Evolutionary conservation across 73 alveolate species (phyloP).

Genomic region (Paramecium caudatum): DNA sequence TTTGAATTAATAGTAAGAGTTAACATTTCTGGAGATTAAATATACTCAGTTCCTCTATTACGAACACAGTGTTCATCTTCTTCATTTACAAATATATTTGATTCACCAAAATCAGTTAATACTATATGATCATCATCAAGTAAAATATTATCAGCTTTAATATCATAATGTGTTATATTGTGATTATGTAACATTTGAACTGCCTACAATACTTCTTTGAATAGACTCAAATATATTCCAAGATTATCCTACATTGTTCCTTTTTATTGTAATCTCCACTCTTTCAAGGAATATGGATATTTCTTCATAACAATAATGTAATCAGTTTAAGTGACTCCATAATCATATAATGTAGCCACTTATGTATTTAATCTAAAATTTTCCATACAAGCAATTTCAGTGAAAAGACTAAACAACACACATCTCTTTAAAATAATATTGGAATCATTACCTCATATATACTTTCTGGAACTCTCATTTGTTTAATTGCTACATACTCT

Average conservation of each 20-base stretch:
- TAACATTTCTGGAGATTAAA: slow-evolving; percentile 99
- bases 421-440: slow-evolving; percentile 82
- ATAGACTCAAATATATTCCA: slow-evolving; percentile 90
- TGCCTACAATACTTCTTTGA: slow-evolving; percentile 93
- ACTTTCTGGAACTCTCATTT: slow-evolving; percentile 92
- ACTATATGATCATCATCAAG: slow-evolving; percentile 93
- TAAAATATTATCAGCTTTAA: slow-evolving; percentile 97
- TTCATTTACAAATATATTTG: slow-evolving; percentile 96
- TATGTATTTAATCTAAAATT: slow-evolving; percentile 92
- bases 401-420: slow-evolving; percentile 95
- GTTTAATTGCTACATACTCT: slow-evolving; percentile 94
- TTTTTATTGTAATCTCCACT: slow-evolving; percentile 93
- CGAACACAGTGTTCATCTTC: slow-evolving; percentile 96
- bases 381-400: slow-evolving; percentile 98
- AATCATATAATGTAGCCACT: slow-evolving; percentile 98
- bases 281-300: slow-evolving; percentile 92
- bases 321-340: slow-evolving; percentile 95
- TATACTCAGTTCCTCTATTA: slow-evolving; percentile 97
- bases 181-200: slow-evolving; percentile 92
- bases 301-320: slow-evolving; percentile 97
- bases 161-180: slow-evolving; percentile 97
- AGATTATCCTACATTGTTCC: slow-evolving; percentile 89
- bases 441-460: slow-evolving; percentile 82
- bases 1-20: slow-evolving; percentile 91
- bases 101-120: slow-evolving; percentile 98